These are phyloP conservation scores for Botrytis fragariae DNA, from an alignment of 2,329 filamentous ascomycete species.

Conservation along the genomic window DNA sequence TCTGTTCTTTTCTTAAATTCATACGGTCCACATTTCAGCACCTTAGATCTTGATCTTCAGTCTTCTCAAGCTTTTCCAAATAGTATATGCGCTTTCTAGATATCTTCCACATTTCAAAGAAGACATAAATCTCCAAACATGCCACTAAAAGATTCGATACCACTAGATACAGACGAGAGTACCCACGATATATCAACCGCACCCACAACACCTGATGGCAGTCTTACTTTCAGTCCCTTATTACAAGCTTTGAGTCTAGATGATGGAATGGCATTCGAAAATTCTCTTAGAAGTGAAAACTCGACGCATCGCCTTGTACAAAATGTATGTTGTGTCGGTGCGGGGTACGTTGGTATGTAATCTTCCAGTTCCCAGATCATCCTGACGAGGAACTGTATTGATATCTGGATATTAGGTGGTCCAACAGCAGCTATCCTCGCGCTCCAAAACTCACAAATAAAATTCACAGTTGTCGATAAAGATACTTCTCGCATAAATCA, in stretches of 20 bases:
- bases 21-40: neutral
- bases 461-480: constrained; percentile 72
- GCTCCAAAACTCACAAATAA: constrained; percentile 66
- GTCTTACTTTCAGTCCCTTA: constrained; percentile 44
- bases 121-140: constrained; percentile 18
- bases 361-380: neutral
- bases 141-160: constrained; percentile 27
- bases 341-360: constrained; percentile 69
- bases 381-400: neutral
- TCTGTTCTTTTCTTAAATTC: neutral
- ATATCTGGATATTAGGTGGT: constrained; percentile 49
- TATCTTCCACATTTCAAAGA: neutral
- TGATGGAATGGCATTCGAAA: constrained; percentile 27
- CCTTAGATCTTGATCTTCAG: neutral
- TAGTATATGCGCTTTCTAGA: neutral
- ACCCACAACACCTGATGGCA: constrained; percentile 47
- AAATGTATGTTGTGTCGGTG: constrained; percentile 71
- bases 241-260: constrained; percentile 37
- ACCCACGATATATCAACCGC: constrained; percentile 42
- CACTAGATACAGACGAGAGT: constrained; percentile 37
- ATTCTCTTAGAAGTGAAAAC: constrained; percentile 8
- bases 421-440: constrained; percentile 75
- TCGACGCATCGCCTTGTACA: constrained; percentile 39
- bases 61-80: neutral
- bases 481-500: constrained; percentile 62